phyloP scores from a whole-genome alignment of 2,329 filamentous ascomycete genomes.

The Alternaria arbusti region DNA sequence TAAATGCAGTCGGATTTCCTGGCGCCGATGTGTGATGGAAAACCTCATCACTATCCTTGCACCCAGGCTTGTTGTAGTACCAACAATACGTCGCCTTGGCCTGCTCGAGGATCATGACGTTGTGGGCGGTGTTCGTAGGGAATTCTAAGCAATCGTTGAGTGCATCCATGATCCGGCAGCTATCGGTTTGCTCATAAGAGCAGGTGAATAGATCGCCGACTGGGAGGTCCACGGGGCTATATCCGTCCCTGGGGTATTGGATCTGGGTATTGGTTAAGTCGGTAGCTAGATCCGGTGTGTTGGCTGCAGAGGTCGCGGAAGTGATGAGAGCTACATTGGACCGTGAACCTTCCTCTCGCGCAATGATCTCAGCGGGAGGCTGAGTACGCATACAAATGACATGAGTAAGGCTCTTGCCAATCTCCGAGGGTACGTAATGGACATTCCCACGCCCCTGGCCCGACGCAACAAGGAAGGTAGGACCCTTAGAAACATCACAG shows the following conservation, averaged over 20 bases:
- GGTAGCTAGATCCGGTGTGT: background rate
- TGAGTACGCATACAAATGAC: background rate
- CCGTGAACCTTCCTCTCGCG: background rate
- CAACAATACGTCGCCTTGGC: background rate
- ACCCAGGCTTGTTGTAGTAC: conserved; percentile 3
- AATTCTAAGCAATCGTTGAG: background rate
- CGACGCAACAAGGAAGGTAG: background rate
- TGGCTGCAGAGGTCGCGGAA: background rate
- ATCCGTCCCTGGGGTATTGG: background rate
- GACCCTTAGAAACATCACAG: background rate
- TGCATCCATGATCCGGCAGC: background rate
- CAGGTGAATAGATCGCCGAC: background rate
- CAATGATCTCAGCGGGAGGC: background rate
- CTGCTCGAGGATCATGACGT: background rate
- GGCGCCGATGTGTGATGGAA: background rate
- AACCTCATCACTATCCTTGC: background rate
- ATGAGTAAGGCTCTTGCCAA: background rate
- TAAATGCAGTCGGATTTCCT: background rate
- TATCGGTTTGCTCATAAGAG: background rate
- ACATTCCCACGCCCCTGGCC: background rate
- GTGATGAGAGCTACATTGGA: background rate
- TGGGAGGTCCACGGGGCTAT: background rate
- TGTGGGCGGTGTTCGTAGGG: background rate
- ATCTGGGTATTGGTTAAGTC: background rate
- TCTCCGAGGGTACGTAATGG: background rate